Percentiles rank a stretch among this genome's conserved stretches.
Evolutionary conservation across 2,329 filamentous ascomycete genomes (phyloP).

Genomic region (Fusarium falciforme): DNA sequence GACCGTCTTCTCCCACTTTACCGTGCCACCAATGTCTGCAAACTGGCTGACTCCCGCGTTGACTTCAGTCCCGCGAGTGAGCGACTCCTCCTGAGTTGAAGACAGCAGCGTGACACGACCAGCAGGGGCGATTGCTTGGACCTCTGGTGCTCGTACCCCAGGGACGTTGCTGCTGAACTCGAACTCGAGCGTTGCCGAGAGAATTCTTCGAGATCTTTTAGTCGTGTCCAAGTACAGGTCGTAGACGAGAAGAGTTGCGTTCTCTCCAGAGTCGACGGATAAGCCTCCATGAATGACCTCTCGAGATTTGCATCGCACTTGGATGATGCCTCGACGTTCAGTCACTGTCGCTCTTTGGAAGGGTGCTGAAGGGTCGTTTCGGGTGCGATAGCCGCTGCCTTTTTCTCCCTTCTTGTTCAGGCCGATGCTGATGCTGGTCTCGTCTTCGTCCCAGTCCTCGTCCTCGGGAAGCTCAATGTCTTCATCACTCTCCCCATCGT

Average conservation of each 20-base stretch:
- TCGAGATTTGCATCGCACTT: background rate
- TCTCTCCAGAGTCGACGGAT: background rate
- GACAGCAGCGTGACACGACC: background rate
- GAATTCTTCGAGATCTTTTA: slow-evolving; percentile 2
- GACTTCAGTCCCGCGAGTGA: background rate
- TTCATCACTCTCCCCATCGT: background rate
- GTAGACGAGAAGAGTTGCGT: slow-evolving; percentile 10
- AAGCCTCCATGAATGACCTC: slow-evolving; percentile 16
- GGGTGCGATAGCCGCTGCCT: slow-evolving; percentile 36
- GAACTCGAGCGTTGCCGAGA: slow-evolving; percentile 4
- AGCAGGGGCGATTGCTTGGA: background rate
- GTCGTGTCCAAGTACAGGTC: slow-evolving; percentile 8
- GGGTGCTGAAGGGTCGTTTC: slow-evolving; percentile 35
- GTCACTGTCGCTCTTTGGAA: slow-evolving; percentile 32
- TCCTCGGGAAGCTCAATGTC: background rate
- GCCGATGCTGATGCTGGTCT: slow-evolving; percentile 28
- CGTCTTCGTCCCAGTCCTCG: slow-evolving; percentile 26
- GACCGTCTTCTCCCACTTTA: slow-evolving; percentile 1
- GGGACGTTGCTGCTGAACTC: slow-evolving; percentile 2
- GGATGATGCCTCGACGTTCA: slow-evolving; percentile 4
- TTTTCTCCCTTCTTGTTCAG: slow-evolving; percentile 28
- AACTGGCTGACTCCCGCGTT: background rate
- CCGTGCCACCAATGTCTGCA: background rate
- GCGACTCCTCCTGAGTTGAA: background rate
- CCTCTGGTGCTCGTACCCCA: background rate